phyloP scores from a whole-genome alignment of 495 filamentous ascomycete genomes.

The Aspergillus coremiiformis region DNA sequence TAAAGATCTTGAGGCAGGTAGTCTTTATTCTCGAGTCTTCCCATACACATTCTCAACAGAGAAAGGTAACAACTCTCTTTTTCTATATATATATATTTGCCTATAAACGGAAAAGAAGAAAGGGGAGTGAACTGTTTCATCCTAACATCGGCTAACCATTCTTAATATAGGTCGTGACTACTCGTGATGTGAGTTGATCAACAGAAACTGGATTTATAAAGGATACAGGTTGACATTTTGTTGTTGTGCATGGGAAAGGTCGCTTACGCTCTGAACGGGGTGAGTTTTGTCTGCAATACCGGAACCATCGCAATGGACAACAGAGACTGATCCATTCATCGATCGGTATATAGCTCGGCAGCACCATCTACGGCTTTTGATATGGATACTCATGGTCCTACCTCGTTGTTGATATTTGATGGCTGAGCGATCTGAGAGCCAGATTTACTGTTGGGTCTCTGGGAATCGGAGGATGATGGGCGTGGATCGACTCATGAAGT shows the following conservation, averaged over 20 bases:
- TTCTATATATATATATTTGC: neutral
- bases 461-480: neutral
- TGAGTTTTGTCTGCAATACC: slow-evolving; percentile 17
- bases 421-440: neutral
- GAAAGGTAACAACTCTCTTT: slow-evolving; percentile 9
- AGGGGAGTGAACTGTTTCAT: neutral
- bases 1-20: slow-evolving; percentile 19
- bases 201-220: neutral
- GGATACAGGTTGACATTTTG: neutral
- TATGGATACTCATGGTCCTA: neutral
- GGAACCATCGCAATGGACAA: neutral
- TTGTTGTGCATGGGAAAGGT: slow-evolving; percentile 37
- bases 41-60: slow-evolving; percentile 1
- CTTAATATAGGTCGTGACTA: slow-evolving; percentile 41
- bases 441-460: neutral
- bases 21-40: slow-evolving; percentile 10
- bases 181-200: slow-evolving; percentile 46
- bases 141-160: neutral
- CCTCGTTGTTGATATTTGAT: neutral
- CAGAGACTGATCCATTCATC: neutral
- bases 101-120: neutral
- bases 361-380: slow-evolving; percentile 13
- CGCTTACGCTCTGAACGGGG: slow-evolving; percentile 48
- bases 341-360: slow-evolving; percentile 10
- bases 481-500: neutral